These are phyloP conservation scores for Mycena rebaudengoi DNA, from an alignment of 768 basidiomycete genomes.

Conservation along the genomic window DNA sequence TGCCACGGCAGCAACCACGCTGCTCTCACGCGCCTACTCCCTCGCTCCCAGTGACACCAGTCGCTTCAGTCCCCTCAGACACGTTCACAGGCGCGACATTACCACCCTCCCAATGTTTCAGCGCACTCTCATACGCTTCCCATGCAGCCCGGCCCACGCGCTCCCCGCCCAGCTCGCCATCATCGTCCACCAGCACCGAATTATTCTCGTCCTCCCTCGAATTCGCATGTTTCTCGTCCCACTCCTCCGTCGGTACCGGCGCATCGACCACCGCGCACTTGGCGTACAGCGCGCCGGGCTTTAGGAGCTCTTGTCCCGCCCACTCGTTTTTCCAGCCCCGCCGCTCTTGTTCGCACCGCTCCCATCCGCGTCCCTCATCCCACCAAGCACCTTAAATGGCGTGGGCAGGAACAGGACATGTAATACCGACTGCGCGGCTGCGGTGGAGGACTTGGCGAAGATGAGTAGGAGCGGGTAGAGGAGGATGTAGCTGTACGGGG, in stretches of 20 bases:
- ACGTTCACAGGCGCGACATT: background rate
- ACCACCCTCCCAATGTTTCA: background rate
- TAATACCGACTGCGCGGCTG: slow-evolving; percentile 78
- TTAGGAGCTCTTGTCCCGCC: slow-evolving; percentile 76
- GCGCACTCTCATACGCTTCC: background rate
- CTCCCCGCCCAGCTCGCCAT: background rate
- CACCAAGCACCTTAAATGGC: slow-evolving; percentile 67
- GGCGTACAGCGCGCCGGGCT: slow-evolving; percentile 79
- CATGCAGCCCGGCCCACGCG: background rate
- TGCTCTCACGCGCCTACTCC: too few relatives aligned
- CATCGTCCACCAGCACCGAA: background rate
- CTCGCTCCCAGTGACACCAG: background rate
- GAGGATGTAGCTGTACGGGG: slow-evolving; percentile 73
- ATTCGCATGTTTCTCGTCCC: background rate
- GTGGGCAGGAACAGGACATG: slow-evolving; percentile 86
- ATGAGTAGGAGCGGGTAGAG: slow-evolving; percentile 73
- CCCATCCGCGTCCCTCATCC: slow-evolving; percentile 12
- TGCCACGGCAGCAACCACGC: too few relatives aligned
- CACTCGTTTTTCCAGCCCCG: too few relatives aligned
- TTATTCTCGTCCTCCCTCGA: background rate
- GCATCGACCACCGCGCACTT: slow-evolving; percentile 83
- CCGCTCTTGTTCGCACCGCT: background rate
- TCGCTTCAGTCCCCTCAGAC: background rate
- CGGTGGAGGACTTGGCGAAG: slow-evolving; percentile 70
- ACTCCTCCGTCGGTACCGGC: background rate